Percentiles rank a stretch among this genome's conserved stretches.
Evolutionary conservation across 805 yeast genomes (phyloP).

Genomic region (Naumovozyma castellii): DNA sequence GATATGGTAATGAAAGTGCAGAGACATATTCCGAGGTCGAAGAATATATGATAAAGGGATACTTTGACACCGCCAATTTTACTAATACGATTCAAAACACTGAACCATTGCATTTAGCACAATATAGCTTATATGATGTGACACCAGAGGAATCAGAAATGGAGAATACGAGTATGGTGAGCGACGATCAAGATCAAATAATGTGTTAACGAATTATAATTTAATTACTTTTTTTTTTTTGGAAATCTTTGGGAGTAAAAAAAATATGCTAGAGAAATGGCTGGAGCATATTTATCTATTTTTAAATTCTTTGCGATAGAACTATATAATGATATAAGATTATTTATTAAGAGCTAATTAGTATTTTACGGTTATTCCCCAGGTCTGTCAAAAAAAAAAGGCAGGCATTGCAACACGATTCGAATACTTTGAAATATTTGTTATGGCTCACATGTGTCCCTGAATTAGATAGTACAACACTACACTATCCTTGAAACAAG

Average conservation of each 20-base stretch:
- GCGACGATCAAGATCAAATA: not conserved
- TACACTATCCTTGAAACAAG: no score
- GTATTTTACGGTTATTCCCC: no score
- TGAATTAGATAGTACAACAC: no score
- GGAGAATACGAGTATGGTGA: not conserved
- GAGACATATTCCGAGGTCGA: slow-evolving; percentile 20
- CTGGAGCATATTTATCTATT: no score
- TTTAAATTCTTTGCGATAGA: not conserved
- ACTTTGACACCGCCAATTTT: slow-evolving; percentile 1
- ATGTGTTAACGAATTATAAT: not conserved
- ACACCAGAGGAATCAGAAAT: slow-evolving; percentile 18
- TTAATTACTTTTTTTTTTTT: no score
- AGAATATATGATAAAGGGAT: slow-evolving; percentile 24
- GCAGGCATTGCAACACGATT: no score
- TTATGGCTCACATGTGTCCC: no score
- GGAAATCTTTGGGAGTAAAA: not conserved
- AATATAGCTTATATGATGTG: slow-evolving; percentile 17
- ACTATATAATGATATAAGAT: no score
- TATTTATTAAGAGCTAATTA: no score
- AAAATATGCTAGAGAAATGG: not conserved
- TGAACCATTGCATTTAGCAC: slow-evolving; percentile 6
- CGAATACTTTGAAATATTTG: no score
- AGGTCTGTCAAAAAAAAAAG: no score
- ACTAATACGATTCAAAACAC: not conserved
- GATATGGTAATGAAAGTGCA: not conserved